These are phyloP conservation scores for Cercophora samala DNA, from an alignment of 495 filamentous ascomycete species.

Conservation along the genomic window DNA sequence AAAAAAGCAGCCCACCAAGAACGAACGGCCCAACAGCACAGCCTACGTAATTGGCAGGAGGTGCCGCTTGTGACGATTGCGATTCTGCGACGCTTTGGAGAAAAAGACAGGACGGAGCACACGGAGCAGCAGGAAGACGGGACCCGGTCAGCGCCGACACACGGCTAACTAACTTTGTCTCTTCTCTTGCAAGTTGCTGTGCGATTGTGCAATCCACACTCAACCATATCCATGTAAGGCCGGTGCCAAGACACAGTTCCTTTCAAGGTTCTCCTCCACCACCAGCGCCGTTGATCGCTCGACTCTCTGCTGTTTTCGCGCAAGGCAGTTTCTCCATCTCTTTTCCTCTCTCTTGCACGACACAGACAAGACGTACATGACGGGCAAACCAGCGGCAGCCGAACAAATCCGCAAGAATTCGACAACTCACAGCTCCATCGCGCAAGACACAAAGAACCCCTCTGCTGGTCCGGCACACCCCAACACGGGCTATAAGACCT, in stretches of 20 bases:
- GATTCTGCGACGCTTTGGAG: constrained; percentile 9
- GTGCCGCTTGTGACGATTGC: constrained; percentile 3
- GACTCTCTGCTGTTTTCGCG: neutral
- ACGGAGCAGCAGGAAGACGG: neutral
- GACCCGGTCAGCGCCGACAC: constrained; percentile 16
- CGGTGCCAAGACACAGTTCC: constrained; percentile 24
- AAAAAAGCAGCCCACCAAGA: constrained; percentile 12
- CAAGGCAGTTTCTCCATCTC: constrained; percentile 10
- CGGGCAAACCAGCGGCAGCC: neutral
- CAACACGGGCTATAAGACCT: neutral
- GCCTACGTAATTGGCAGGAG: constrained; percentile 6
- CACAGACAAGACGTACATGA: neutral
- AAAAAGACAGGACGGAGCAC: neutral
- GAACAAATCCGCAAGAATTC: neutral
- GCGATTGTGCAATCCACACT: constrained; percentile 23
- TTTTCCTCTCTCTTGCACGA: constrained; percentile 8
- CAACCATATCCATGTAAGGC: constrained; percentile 1
- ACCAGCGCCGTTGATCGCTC: neutral
- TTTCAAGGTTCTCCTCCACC: constrained; percentile 18
- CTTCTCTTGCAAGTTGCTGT: neutral
- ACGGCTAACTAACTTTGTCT: constrained; percentile 17
- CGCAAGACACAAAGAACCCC: neutral
- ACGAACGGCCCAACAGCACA: constrained; percentile 1
- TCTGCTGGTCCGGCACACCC: constrained; percentile 3
- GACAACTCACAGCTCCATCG: neutral